A percentile compares a stretch with the other conserved stretches of the same genome.
These are phyloP conservation scores for Ophiostoma angusticollis DNA, from an alignment of 2,329 filamentous ascomycete genomes.

Conservation along the genomic window DNA sequence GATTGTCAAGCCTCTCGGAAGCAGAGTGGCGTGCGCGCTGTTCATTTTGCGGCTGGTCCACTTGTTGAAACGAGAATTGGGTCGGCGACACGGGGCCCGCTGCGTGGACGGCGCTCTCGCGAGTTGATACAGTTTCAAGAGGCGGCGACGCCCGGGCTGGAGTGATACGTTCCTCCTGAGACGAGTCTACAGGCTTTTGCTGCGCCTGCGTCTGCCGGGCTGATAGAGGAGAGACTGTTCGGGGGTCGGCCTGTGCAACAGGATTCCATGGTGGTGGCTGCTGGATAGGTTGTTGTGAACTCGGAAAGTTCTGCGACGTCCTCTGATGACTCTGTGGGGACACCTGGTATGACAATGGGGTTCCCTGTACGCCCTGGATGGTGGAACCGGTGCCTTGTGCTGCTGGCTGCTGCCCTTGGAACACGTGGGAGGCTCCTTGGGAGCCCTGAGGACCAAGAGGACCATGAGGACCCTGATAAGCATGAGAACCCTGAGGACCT, in stretches of 20 bases:
- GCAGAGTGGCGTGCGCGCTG: too few species aligned
- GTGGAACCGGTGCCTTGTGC: background rate
- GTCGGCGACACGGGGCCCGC: too few species aligned
- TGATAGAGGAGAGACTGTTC: background rate
- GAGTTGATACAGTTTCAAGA: too few species aligned
- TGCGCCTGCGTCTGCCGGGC: background rate
- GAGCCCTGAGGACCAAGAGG: background rate
- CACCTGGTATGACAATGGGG: conserved; percentile 2
- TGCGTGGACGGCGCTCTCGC: too few species aligned
- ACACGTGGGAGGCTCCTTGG: background rate
- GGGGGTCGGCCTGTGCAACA: background rate
- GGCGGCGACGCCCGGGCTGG: background rate
- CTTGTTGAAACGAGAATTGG: too few species aligned
- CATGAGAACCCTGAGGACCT: too few species aligned
- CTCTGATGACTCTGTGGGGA: conserved; percentile 7
- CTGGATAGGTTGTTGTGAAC: conserved; percentile 1
- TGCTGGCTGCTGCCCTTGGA: background rate
- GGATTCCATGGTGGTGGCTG: background rate
- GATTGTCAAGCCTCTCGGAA: too few species aligned
- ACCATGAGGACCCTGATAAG: too few species aligned
- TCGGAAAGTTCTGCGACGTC: conserved; percentile 6
- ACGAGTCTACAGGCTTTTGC: too few species aligned
- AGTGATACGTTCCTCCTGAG: too few species aligned
- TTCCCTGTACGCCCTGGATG: background rate
- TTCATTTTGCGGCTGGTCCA: too few species aligned